Percentiles rank a stretch among this genome's conserved stretches.
phyloP scores from a whole-genome alignment of 2,329 filamentous ascomycete genomes.

The Colletotrichum tropicale region DNA sequence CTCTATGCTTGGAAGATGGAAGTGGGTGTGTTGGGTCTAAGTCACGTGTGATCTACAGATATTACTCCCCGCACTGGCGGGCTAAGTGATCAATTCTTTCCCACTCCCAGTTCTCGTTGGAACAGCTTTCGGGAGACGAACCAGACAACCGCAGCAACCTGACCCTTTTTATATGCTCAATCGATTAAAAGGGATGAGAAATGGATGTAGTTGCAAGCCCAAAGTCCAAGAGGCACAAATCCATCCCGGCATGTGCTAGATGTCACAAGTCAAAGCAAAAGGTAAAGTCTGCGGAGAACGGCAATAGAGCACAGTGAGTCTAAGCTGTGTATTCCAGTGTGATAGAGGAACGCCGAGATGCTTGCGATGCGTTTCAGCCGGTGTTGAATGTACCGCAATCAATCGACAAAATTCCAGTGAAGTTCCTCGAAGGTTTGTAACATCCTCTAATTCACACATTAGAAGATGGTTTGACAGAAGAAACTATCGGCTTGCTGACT shows the following conservation, averaged over 20 bases:
- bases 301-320: not conserved
- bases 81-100: not conserved
- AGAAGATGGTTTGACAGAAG: not conserved
- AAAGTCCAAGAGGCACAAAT: not conserved
- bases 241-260: not conserved
- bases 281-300: not conserved
- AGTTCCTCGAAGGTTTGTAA: not conserved
- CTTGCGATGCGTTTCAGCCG: not conserved
- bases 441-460: not conserved
- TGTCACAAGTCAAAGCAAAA: not conserved
- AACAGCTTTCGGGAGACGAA: not conserved
- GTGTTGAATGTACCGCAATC: not conserved
- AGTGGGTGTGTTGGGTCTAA: not conserved
- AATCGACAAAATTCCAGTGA: not conserved
- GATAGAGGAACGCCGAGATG: not conserved
- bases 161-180: rapidly evolving
- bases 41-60: not conserved
- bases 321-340: not conserved
- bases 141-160: not conserved
- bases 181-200: not conserved
- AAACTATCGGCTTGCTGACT: not conserved
- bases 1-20: not conserved
- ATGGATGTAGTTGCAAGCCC: not conserved
- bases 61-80: not conserved
- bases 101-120: not conserved